phyloP scores from a whole-genome alignment of 805 yeast species.

The Hagleromyces aurorensis region DNA sequence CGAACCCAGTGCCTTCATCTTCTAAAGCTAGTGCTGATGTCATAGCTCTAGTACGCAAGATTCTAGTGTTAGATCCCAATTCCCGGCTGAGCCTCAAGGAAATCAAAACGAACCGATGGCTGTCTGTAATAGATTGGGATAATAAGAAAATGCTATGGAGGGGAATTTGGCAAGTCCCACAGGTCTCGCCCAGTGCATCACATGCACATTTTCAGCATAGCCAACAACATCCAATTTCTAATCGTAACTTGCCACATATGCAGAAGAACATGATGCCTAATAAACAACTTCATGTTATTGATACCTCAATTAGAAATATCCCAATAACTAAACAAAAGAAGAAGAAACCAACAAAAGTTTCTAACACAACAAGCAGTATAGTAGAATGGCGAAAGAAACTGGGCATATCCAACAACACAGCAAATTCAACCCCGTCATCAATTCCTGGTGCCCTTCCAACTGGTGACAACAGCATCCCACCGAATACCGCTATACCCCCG shows the following conservation, averaged over 20 bases:
- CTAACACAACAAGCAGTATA: constrained; percentile 29
- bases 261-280: constrained; percentile 14
- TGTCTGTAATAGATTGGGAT: constrained; percentile 57
- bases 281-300: constrained; percentile 25
- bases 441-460: not conserved
- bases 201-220: constrained; percentile 4
- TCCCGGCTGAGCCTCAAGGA: constrained; percentile 49
- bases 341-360: constrained; percentile 24
- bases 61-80: constrained; percentile 66
- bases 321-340: constrained; percentile 25
- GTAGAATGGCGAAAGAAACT: constrained; percentile 33
- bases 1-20: constrained; percentile 1
- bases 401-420: constrained; percentile 17
- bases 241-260: constrained; percentile 12
- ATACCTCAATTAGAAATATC: constrained; percentile 22
- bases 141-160: constrained; percentile 66
- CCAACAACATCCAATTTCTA: constrained; percentile 4
- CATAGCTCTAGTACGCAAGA: constrained; percentile 55
- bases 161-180: constrained; percentile 58
- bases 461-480: constrained; percentile 1
- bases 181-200: too few species aligned
- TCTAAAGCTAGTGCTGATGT: constrained; percentile 47
- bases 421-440: constrained; percentile 1
- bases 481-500: constrained; percentile 1
- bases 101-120: constrained; percentile 67